Percentiles rank a stretch among this genome's conserved stretches.
Evolutionary conservation across 352 stramenopile species (phyloP).

Genomic region (Globisporangium recalcitrans): DNA sequence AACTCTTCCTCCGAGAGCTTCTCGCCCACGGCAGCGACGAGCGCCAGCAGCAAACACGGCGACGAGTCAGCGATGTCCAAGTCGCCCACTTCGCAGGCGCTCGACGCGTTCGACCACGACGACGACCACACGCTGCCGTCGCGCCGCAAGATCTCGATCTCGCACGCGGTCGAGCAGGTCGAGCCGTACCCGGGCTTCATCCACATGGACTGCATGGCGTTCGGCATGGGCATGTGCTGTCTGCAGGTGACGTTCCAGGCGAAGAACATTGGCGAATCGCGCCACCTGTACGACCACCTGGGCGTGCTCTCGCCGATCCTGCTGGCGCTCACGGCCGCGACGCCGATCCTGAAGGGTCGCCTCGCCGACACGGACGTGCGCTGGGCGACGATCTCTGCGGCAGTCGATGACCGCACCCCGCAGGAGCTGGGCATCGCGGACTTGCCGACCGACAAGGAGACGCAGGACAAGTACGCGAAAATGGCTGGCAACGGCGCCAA

Average conservation of each 20-base stretch:
- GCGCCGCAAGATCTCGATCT: constrained; percentile 63
- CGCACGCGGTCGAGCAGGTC: constrained; percentile 58
- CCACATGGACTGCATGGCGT: constrained; percentile 99
- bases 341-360: constrained; percentile 95
- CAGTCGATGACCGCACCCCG: constrained; percentile 93
- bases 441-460: constrained; percentile 37
- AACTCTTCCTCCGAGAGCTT: constrained; percentile 14
- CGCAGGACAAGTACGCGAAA: constrained; percentile 73
- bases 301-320: constrained; percentile 98
- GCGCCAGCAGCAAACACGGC: background rate
- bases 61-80: constrained; percentile 59
- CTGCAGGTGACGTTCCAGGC: constrained; percentile 98
- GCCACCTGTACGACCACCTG: constrained; percentile 99
- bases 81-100: constrained; percentile 50
- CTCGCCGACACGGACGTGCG: constrained; percentile 90
- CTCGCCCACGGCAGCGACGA: constrained; percentile 8
- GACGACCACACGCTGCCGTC: constrained; percentile 38
- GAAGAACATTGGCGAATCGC: constrained; percentile 97
- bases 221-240: constrained; percentile 99
- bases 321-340: constrained; percentile 97
- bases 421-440: constrained; percentile 61
- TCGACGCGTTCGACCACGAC: constrained; percentile 31
- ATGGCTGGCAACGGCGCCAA: constrained; percentile 92
- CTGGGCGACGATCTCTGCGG: constrained; percentile 96
- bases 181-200: constrained; percentile 88